Evolutionary conservation across 2,329 filamentous ascomycete species (phyloP), one percentile per base, ranked within the genome.

Genomic region (Lomentospora prolificans): DNA sequence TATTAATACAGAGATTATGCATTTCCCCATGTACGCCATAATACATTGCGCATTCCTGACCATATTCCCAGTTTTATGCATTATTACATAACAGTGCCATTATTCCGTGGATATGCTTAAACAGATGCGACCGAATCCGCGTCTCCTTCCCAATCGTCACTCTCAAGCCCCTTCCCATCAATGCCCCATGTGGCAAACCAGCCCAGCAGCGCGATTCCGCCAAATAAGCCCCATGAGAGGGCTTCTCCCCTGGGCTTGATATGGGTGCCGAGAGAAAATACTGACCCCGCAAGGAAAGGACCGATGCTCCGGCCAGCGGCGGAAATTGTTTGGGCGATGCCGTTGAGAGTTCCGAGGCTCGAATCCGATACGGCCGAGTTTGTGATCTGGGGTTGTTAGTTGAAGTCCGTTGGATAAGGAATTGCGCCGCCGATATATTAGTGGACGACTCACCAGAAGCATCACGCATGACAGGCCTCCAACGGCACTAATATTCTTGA

Each of bases 401-500:
- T n/a, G n/a, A n/a, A n/a, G n/a, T n/a, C n/a, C n/a, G n/a, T n/a
- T n/a, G n/a, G n/a, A n/a, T n/a, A n/a, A n/a, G n/a, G n/a, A n/a
- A n/a, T n/a, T n/a, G n/a, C n/a, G n/a, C n/a, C n/a, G n/a, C n/a
- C n/a, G n/a, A n/a, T n/a, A n/a, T n/a, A n/a, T n/a, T n/a, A n/a
- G n/a, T n/a, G n/a, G n/a, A n/a, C n/a, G 50, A 75, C 84, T 69
- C 75, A 94, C 89, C 68, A 99, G 71, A 14, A 95, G 76, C 70
- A 97, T 82, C 3, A 92, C 90, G 66, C 90, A 94, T 2, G 91
- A 95, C 58, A 99, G 69, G 0, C 92, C 92, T 6, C 90, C 90
- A 0, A 99, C 90, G 2, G 90, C 84, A 57, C 90, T 90, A 8
- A 96, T 84, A 10, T 92, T 96, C 71, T 96, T 97, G 56, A 96